Evolutionary conservation across 108 stramenopile species (phyloP).

Genomic region (Licmophora abbreviata): DNA sequence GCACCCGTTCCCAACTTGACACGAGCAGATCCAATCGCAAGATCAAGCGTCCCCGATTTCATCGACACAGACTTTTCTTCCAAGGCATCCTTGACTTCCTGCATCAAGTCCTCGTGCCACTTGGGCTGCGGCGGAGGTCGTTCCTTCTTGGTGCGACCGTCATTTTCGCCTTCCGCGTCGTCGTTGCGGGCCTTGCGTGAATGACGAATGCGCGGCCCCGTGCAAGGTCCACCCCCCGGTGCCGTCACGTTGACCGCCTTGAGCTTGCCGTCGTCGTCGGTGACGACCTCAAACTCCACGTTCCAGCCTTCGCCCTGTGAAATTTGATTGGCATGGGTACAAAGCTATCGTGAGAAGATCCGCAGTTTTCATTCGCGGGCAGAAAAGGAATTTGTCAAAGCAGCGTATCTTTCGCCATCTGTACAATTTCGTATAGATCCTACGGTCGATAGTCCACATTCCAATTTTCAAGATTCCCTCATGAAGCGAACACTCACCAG

Average conservation of each 20-base stretch:
- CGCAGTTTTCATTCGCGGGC: neutral
- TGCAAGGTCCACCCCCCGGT: slow-evolving; percentile 53
- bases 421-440: neutral
- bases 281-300: slow-evolving; percentile 60
- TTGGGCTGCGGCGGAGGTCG: slow-evolving; percentile 23
- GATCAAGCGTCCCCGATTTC: slow-evolving; percentile 39
- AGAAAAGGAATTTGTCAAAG: neutral
- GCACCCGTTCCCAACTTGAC: slow-evolving; percentile 60
- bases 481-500: slow-evolving; percentile 43
- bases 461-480: neutral
- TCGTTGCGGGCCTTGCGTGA: neutral
- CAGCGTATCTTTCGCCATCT: too few relatives aligned
- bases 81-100: slow-evolving; percentile 34
- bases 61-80: slow-evolving; percentile 31
- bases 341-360: slow-evolving; percentile 2
- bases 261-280: slow-evolving; percentile 66
- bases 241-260: slow-evolving; percentile 65
- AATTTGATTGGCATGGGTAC: slow-evolving; percentile 6
- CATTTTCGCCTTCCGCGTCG: slow-evolving; percentile 7
- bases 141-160: too few relatives aligned
- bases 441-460: neutral
- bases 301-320: slow-evolving; percentile 50
- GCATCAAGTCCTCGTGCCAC: slow-evolving; percentile 40
- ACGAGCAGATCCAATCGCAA: slow-evolving; percentile 49
- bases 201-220: slow-evolving; percentile 3